A percentile compares a stretch with the other conserved stretches of the same genome.
Conservation (phyloP, 805 yeast genomes). For the Candida pini region DNA sequence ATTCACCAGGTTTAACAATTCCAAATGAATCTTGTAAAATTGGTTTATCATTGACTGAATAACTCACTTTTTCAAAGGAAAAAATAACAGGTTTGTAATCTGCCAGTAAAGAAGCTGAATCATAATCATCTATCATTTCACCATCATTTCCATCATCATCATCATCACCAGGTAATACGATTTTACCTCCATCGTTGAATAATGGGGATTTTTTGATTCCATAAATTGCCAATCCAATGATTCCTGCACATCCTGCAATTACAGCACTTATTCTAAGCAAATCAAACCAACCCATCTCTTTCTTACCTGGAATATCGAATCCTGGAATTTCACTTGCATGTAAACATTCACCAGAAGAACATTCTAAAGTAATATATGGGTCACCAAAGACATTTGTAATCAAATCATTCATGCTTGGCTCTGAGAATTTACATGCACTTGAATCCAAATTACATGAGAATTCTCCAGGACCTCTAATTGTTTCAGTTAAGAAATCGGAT, state of each 20-base stretch:
- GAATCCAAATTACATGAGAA: conserved; percentile 68
- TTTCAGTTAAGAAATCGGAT: conserved; percentile 84
- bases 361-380: conserved; percentile 72
- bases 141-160: conserved; percentile 29
- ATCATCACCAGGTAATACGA: conserved; percentile 22
- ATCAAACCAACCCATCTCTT: conserved; percentile 39
- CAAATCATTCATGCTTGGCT: conserved; percentile 93
- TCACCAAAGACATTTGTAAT: conserved; percentile 94
- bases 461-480: conserved; percentile 90
- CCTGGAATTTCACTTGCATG: conserved; percentile 94
- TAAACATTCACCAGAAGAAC: conserved; percentile 85
- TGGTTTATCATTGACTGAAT: conserved; percentile 44
- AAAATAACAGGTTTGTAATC: conserved; percentile 64
- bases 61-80: conserved; percentile 68
- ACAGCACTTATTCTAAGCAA: conserved; percentile 41
- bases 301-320: conserved; percentile 59
- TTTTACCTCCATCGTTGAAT: conserved; percentile 33
- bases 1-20: conserved; percentile 76
- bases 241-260: conserved; percentile 36
- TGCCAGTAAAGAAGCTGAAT: conserved; percentile 34
- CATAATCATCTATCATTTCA: conserved; percentile 34
- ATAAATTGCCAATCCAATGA: conserved; percentile 37
- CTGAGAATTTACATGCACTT: conserved; percentile 72
- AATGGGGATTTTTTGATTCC: conserved; percentile 58
- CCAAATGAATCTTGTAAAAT: conserved; percentile 70